Conservation (phyloP, 2,329 filamentous ascomycete genomes). For the Fusarium coicis region DNA sequence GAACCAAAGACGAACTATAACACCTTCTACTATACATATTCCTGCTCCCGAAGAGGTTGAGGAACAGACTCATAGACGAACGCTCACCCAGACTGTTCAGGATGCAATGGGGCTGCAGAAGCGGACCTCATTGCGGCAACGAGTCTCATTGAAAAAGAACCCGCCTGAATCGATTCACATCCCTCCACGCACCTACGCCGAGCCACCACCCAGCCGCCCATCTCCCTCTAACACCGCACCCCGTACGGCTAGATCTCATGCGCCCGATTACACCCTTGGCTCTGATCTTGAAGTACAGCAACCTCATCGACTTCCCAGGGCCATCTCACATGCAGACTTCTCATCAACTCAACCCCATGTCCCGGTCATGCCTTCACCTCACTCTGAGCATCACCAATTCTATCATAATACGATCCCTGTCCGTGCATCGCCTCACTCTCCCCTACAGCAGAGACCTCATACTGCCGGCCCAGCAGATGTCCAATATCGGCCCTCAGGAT, state of each 20-base stretch:
- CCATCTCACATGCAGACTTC: constrained; percentile 48
- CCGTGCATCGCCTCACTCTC: constrained; percentile 71
- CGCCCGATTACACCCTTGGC: constrained; percentile 60
- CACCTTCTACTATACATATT: constrained; percentile 16
- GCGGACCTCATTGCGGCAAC: constrained; percentile 62
- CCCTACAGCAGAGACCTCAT: constrained; percentile 68
- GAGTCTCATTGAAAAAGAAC: constrained; percentile 64
- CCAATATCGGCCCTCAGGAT: constrained; percentile 46
- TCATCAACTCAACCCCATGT: constrained; percentile 38
- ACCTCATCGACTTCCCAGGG: constrained; percentile 48
- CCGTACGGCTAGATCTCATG: constrained; percentile 45
- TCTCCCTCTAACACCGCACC: constrained; percentile 49
- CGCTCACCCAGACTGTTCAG: constrained; percentile 34
- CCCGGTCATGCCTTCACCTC: constrained; percentile 47
- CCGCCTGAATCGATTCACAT: constrained; percentile 66
- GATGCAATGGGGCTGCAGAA: constrained; percentile 45
- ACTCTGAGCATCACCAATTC: constrained; percentile 58
- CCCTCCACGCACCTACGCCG: constrained; percentile 51
- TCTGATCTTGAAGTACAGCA: constrained; percentile 58
- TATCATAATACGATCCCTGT: constrained; percentile 64
- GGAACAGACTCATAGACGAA: constrained; percentile 22
- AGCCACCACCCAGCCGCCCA: constrained; percentile 40
- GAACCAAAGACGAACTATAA: constrained; percentile 30
- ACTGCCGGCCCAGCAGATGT: constrained; percentile 56
- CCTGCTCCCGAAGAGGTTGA: constrained; percentile 28